Conservation (phyloP, 371 early-diverging fungal species). For the Mucor plumbeus region DNA sequence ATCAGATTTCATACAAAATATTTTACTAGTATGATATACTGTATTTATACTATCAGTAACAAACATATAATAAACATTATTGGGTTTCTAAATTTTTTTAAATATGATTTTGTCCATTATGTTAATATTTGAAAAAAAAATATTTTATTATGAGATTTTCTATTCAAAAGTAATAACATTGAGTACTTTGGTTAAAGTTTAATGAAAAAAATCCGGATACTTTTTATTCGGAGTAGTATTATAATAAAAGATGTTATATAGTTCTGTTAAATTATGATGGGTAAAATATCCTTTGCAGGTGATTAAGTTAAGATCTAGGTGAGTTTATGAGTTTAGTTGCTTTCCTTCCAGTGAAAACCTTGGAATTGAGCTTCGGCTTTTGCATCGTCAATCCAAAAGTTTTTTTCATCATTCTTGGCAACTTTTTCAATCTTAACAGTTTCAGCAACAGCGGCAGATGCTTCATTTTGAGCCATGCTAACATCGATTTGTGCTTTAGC, state of each 20-base stretch:
- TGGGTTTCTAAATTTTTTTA: no score
- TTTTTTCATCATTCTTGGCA: conserved; percentile 4
- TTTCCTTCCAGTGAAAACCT: conserved; percentile 17
- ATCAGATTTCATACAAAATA: no score
- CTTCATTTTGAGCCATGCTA: background rate
- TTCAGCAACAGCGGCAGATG: background rate
- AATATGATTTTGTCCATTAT: no score
- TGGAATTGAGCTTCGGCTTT: conserved; percentile 15
- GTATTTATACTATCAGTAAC: no score
- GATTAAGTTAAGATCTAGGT: no score
- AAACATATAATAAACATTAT: no score
- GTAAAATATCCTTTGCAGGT: background rate
- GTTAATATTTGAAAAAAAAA: no score
- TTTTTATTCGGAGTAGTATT: background rate
- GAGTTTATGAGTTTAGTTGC: background rate
- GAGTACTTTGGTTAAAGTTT: no score
- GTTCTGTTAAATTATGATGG: background rate
- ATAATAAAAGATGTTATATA: background rate
- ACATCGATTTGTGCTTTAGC: conserved; percentile 7
- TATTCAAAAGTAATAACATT: no score
- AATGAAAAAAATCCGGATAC: no score
- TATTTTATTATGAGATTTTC: no score
- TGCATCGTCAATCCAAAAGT: conserved; percentile 15
- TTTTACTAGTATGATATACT: no score
- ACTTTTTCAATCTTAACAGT: conserved; percentile 4